phyloP scores from a whole-genome alignment of 306 rosid genomes.

The Echinosophora koreensis region DNA sequence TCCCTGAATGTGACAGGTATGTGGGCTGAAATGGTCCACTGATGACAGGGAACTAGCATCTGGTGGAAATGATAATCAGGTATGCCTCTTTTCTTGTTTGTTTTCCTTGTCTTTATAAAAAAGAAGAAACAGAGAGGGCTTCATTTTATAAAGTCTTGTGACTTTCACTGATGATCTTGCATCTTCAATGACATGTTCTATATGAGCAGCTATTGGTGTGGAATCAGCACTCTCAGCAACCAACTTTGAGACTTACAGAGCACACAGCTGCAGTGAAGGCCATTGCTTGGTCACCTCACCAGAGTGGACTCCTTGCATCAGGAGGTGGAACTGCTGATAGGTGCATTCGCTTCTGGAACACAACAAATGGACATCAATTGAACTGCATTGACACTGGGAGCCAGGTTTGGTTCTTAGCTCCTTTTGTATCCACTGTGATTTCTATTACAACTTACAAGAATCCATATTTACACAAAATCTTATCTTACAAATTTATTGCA shows the following conservation, averaged over 20 bases:
- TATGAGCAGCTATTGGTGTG: constrained; percentile 85
- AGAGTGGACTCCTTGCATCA: constrained; percentile 89
- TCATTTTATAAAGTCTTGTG: background rate
- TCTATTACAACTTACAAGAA: background rate
- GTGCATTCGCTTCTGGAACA: constrained; percentile 99
- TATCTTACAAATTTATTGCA: background rate
- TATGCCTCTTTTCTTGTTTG: constrained; percentile 25
- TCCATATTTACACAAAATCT: background rate
- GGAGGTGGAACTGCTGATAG: constrained; percentile 99
- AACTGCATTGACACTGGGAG: constrained; percentile 93
- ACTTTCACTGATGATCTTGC: constrained; percentile 10
- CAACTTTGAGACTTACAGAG: constrained; percentile 80
- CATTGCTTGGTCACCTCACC: constrained; percentile 99
- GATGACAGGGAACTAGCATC: constrained; percentile 99
- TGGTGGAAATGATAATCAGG: constrained; percentile 99
- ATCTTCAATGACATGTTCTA: constrained; percentile 31
- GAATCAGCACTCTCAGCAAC: constrained; percentile 97
- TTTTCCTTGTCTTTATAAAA: background rate
- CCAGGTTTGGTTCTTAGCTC: constrained; percentile 66
- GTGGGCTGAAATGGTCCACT: constrained; percentile 97
- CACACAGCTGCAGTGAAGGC: constrained; percentile 99
- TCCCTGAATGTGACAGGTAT: constrained; percentile 55
- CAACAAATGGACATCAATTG: constrained; percentile 91
- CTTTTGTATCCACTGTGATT: background rate
- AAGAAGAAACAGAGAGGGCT: background rate